Evolutionary conservation across 768 basidiomycete genomes (phyloP), one percentile per base, ranked within the genome.

Genomic region (Hypsizygus marmoreus): DNA sequence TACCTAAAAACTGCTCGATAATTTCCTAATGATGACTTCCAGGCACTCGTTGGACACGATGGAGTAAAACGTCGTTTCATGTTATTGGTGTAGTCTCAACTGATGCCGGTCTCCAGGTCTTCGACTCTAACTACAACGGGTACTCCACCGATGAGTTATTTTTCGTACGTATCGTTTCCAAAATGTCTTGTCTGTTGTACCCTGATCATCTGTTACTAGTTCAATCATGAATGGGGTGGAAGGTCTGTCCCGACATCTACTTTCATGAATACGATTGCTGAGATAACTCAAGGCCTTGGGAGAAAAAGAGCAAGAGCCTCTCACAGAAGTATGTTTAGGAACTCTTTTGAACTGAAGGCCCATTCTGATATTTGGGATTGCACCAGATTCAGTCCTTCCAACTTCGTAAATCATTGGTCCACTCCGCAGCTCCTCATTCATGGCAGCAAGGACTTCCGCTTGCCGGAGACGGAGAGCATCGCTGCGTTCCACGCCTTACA

Each of bases 121-220:
- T 94, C 54, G 88, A 91, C 57, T 74, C 85, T 3, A 74, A 66
- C 6, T 88, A 88, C 65, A 86, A 86, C 36, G 91, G 86, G n/a
- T 93, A 84, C 61, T 80, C 86, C 11, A 97, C 94, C 8, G 95
- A 97, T 40, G 91, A 95, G 58, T 76, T 95, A 26, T 91, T 86
- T 77, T 95, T 94, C 70, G 89, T 91, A 59, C 56, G 86, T 45
- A 14, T 24, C 25, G 4, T 7, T 11, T 29, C 31, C 16, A 40
- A 12, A 9, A 13, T 19, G 19, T 26, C 9, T 34, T 22, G 28
- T n/a, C 38, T 26, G 28, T 22, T 13, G n/a, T n/a, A 36, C 42
- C 40, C 32, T 51, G n/a, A 40, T 12, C 6, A 13, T 2, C 11
- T 24, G 3, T 1, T 12, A 4, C n/a, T 43, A 92, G 89, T 88